Evolutionary conservation across 2,329 filamentous ascomycete species (phyloP).

Genomic region (Diaporthe citrichinensis): DNA sequence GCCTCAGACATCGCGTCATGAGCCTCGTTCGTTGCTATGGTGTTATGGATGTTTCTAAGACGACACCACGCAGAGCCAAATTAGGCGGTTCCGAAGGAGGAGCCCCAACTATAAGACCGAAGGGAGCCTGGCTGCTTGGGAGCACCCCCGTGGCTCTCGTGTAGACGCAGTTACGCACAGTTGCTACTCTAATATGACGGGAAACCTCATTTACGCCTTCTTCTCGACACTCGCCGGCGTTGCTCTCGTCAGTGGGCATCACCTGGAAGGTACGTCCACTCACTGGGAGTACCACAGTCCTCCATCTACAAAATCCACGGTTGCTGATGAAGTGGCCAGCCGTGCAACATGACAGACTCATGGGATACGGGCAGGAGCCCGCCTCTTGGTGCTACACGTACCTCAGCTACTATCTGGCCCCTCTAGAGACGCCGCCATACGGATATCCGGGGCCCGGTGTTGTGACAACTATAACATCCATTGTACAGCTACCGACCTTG

Average conservation of each 20-base stretch:
- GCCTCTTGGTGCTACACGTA: constrained; percentile 10
- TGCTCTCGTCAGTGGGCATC: neutral
- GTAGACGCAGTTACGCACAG: neutral
- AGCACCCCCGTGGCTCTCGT: neutral
- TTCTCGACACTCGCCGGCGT: neutral
- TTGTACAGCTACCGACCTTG: neutral
- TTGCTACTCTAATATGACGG: neutral
- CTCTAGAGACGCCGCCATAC: neutral
- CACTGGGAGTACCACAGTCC: neutral
- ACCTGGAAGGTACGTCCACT: neutral
- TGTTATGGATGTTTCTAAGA: neutral
- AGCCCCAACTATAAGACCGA: neutral
- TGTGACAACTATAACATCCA: constrained; percentile 6
- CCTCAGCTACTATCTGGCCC: constrained; percentile 4
- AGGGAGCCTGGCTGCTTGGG: neutral
- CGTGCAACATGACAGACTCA: neutral
- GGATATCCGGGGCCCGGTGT: neutral
- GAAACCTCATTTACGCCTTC: neutral
- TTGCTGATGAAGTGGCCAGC: neutral
- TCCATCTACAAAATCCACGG: neutral
- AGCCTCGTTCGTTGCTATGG: neutral
- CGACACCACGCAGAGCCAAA: too few relatives aligned
- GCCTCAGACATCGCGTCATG: neutral
- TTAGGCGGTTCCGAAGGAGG: too few relatives aligned
- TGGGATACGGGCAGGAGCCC: neutral